phyloP scores from a whole-genome alignment of 2,329 filamentous ascomycete genomes.

The Monilinia laxa region DNA sequence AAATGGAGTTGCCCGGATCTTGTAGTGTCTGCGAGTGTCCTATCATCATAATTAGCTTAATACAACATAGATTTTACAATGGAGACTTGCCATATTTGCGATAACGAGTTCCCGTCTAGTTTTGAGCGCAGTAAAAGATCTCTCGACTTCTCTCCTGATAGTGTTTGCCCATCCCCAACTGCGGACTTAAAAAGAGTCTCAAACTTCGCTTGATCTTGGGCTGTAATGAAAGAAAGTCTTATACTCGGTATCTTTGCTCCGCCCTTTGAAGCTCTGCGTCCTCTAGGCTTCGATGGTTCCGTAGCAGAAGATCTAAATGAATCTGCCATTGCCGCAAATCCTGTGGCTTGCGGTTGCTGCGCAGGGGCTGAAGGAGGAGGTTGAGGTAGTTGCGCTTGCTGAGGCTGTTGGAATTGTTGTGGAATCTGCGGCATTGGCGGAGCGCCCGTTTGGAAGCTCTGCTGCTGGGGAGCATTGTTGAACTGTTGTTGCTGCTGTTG shows the following conservation, averaged over 20 bases:
- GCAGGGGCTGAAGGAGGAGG: conserved; percentile 57
- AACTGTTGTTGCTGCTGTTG: conserved; percentile 41
- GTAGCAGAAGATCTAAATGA: conserved; percentile 57
- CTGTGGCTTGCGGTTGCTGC: conserved; percentile 65
- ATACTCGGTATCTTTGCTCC: conserved; percentile 87
- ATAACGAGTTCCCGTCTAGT: conserved; percentile 80
- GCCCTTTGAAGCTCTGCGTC: conserved; percentile 51
- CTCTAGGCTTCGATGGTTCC: conserved; percentile 45
- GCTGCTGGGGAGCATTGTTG: conserved; percentile 49
- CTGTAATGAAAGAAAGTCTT: conserved; percentile 91
- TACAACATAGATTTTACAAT: conserved; percentile 15
- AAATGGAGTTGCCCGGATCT: conserved; percentile 95
- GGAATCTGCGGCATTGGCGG: conserved; percentile 41
- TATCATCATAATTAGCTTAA: conserved; percentile 43
- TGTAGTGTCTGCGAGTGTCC: conserved; percentile 91
- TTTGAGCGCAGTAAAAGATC: conserved; percentile 87
- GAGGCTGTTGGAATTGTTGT: conserved; percentile 39
- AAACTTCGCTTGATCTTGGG: conserved; percentile 91
- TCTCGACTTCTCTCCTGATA: conserved; percentile 89
- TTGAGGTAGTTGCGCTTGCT: conserved; percentile 48
- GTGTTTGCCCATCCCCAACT: conserved; percentile 76
- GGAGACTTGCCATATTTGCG: conserved; percentile 79
- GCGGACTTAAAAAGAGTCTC: conserved; percentile 97
- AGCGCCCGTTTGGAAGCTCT: conserved; percentile 40
- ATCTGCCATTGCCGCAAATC: conserved; percentile 65